Percentiles rank a stretch among this genome's conserved stretches.
Conservation (phyloP, 2,329 filamentous ascomycete species). For the Fusarium humuli region DNA sequence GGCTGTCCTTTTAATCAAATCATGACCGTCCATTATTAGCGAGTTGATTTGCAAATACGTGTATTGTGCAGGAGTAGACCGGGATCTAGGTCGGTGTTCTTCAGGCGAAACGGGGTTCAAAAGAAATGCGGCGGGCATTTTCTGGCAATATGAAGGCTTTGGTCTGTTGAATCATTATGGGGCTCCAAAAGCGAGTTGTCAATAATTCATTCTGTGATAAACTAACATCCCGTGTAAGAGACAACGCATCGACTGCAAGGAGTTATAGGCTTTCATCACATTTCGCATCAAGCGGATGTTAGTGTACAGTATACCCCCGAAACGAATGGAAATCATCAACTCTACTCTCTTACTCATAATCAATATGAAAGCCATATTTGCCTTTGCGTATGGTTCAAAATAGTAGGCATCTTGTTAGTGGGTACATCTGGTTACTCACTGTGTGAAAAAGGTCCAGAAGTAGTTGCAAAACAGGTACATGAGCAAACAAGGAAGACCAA, state of each 20-base stretch:
- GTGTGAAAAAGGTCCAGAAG: not conserved
- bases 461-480: not conserved
- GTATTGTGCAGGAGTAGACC: constrained; percentile 1
- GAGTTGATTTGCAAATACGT: not conserved
- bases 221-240: constrained; percentile 2
- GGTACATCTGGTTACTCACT: not conserved
- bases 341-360: not conserved
- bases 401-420: not conserved
- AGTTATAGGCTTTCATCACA: not conserved
- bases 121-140: constrained; percentile 11
- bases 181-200: constrained; percentile 13
- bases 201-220: not conserved
- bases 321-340: not conserved
- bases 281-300: not conserved
- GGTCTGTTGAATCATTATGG: constrained; percentile 7
- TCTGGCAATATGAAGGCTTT: constrained; percentile 21
- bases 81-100: not conserved
- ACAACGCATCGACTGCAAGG: not conserved
- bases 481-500: not conserved
- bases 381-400: not conserved
- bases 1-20: not conserved
- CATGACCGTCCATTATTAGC: not conserved
- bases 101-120: constrained; percentile 21
- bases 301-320: not conserved
- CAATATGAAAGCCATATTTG: not conserved